phyloP scores from a whole-genome alignment of 768 basidiomycete genomes.

The Leccinum disarticulatum region DNA sequence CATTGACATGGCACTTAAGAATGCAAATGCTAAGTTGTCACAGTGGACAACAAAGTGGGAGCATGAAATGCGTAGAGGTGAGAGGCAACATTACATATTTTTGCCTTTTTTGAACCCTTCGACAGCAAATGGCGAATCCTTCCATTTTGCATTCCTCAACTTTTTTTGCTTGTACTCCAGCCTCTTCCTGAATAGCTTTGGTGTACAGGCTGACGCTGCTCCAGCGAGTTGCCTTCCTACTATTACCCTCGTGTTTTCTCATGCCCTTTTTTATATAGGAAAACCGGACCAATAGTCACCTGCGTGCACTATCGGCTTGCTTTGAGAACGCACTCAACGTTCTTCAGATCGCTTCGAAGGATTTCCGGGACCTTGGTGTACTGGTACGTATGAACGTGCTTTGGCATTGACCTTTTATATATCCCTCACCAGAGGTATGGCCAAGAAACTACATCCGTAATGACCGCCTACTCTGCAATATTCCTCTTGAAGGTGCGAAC shows the following conservation, averaged over 20 bases:
- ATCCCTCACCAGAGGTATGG: conserved; percentile 61
- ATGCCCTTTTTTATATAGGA: conserved; percentile 36
- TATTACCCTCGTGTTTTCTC: background rate
- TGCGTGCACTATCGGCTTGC: conserved; percentile 69
- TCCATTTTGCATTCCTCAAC: conserved; percentile 73
- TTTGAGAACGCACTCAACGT: conserved; percentile 72
- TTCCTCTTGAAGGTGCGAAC: conserved; percentile 66
- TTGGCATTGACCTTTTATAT: conserved; percentile 5
- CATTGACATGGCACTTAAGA: conserved; percentile 68
- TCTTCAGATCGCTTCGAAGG: conserved; percentile 67
- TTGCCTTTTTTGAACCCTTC: conserved; percentile 8
- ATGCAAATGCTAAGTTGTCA: conserved; percentile 70
- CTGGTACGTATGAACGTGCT: conserved; percentile 55
- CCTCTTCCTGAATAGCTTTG: conserved; percentile 83
- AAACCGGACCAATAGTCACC: conserved; percentile 57
- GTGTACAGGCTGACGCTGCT: conserved; percentile 62
- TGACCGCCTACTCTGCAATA: conserved; percentile 85
- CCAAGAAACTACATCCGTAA: conserved; percentile 81
- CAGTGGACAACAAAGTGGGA: conserved; percentile 75
- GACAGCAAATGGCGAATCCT: conserved; percentile 67
- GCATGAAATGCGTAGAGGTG: conserved; percentile 70
- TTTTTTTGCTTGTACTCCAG: conserved; percentile 78
- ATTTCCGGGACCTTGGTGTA: conserved; percentile 72
- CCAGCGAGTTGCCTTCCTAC: conserved; percentile 43
- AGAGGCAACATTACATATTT: conserved; percentile 8